Evolutionary conservation across 2,329 filamentous ascomycete species (phyloP).

Genomic region (Tolypocladium endophyticum): DNA sequence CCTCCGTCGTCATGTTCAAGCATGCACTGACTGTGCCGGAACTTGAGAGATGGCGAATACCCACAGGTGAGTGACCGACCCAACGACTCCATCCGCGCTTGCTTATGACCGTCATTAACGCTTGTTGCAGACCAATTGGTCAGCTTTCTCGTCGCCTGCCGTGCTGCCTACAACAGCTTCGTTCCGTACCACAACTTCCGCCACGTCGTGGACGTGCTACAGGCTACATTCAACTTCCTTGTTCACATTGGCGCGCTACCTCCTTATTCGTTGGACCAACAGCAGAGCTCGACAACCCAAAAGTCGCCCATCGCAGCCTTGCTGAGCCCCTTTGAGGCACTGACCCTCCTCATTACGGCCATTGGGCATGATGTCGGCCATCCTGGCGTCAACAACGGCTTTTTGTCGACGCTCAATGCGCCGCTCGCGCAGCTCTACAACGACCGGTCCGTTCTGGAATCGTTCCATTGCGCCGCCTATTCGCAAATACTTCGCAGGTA

Average conservation of each 20-base stretch:
- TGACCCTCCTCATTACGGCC: slow-evolving; percentile 86
- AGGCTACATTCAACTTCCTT: slow-evolving; percentile 86
- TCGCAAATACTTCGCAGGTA: slow-evolving; percentile 89
- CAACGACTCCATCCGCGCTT: background rate
- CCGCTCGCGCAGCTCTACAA: slow-evolving; percentile 94
- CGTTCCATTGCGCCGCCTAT: slow-evolving; percentile 94
- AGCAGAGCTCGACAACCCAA: slow-evolving; percentile 17
- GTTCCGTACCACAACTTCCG: slow-evolving; percentile 98
- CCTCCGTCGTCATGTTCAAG: slow-evolving; percentile 77
- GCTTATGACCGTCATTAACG: slow-evolving; percentile 24
- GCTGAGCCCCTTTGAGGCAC: slow-evolving; percentile 75
- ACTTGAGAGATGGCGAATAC: slow-evolving; percentile 69
- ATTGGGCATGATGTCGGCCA: slow-evolving; percentile 97
- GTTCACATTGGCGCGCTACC: slow-evolving; percentile 68
- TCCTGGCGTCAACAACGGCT: slow-evolving; percentile 96
- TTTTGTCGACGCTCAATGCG: slow-evolving; percentile 82
- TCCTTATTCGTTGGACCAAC: slow-evolving; percentile 42
- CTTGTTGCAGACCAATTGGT: slow-evolving; percentile 59
- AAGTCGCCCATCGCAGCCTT: slow-evolving; percentile 62
- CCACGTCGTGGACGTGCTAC: slow-evolving; percentile 90
- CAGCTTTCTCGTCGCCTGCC: slow-evolving; percentile 77
- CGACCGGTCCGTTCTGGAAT: slow-evolving; percentile 90
- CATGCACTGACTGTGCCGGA: slow-evolving; percentile 78
- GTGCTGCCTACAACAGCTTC: slow-evolving; percentile 91
- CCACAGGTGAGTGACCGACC: slow-evolving; percentile 50